Evolutionary conservation across 2,329 filamentous ascomycete species (phyloP), one percentile per base, ranked within the genome.

Genomic region (Grosmannia serpens): DNA sequence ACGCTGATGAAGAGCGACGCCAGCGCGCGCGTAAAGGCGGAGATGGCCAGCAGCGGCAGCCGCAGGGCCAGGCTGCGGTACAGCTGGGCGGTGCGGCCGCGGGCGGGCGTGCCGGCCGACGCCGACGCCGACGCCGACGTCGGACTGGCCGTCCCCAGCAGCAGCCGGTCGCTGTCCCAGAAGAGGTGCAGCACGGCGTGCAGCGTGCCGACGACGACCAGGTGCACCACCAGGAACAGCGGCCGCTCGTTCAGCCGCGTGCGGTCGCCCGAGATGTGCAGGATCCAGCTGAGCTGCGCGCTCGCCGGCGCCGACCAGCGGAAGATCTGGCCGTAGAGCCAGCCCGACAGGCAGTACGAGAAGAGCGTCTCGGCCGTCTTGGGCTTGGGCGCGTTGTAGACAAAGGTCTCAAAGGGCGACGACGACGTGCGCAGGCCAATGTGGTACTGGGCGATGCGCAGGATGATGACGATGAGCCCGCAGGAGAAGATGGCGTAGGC

Each of bases 371-470:
- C 82, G 59, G 85, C 68, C 6, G 87, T 84, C 60, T 83, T 78
- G 41, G 83, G 71, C 24, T 77, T 82, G 27, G 84, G 71, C 11
- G 83, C 74, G 63, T 81, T 77, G 61, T 77, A 77, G 58, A 72
- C 73, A 58, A 92, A 79, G 9, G 83, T 87, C 60, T 86, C 77
- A 64, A 86, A 77, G 53, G 82, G 79, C 4, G 87, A 89, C 59
- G 78, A 76, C 46, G 88, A 86, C 22, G 88, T 91, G 68, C 88
- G 81, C 60, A 81, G 70, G 64, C 87, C 88, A 62, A 88, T 79
- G 68, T 92, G 89, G 71, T 91, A 85, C 70, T 91, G 87, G 51
- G 87, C 85, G 67, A 96, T 89, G 67, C 91, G 89, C 56, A 96
- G 81, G 64, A 96, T 80, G 73, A 95, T 88, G 64, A 96, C 80